phyloP scores from a whole-genome alignment of 2,329 filamentous ascomycete genomes.

The Xylaria sp. region DNA sequence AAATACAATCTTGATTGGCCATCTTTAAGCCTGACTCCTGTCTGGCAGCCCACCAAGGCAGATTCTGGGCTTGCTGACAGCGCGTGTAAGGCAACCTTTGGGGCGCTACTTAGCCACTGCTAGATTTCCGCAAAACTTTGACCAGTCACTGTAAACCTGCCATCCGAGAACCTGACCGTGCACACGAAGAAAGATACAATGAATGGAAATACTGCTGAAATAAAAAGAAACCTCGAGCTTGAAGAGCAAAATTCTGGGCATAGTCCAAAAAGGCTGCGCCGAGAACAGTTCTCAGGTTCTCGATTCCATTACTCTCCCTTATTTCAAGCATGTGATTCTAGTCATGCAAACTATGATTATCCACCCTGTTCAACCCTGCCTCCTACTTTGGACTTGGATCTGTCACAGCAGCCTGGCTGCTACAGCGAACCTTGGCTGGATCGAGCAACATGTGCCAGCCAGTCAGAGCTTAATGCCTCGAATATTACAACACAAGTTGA shows the following conservation, averaged over 20 bases:
- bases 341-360: not conserved
- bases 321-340: not conserved
- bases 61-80: not conserved
- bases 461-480: not conserved
- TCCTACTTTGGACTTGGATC: not conserved
- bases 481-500: not conserved
- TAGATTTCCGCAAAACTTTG: not conserved
- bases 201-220: not conserved
- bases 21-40: not conserved
- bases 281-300: not conserved
- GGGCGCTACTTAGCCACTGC: not conserved
- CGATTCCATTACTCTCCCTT: not conserved
- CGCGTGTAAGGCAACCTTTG: too few relatives aligned
- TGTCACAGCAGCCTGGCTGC: not conserved
- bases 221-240: not conserved
- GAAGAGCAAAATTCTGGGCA: not conserved
- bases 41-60: not conserved
- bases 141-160: not conserved
- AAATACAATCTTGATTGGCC: not conserved
- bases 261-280: not conserved
- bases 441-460: not conserved
- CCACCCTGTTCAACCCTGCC: not conserved
- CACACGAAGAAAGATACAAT: not conserved
- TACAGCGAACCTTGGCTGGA: not conserved
- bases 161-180: not conserved